Conservation (phyloP, 345 rosid species). For the Citropsis articulata region DNA sequence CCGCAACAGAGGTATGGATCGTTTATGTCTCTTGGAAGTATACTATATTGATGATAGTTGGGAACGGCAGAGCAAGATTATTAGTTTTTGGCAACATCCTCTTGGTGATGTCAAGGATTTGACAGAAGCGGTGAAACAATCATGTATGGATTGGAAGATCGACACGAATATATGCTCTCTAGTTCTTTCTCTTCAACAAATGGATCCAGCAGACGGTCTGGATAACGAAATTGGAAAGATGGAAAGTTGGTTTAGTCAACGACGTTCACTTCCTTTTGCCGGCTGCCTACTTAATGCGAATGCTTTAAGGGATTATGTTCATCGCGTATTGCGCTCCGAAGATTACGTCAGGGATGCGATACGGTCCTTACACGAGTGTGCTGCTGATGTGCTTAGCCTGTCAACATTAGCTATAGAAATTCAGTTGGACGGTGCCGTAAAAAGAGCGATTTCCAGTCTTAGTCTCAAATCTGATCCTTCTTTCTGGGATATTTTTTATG, state of each 20-base stretch:
- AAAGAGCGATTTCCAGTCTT: rapidly evolving
- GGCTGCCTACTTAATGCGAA: rapidly evolving
- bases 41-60: conserved; percentile 1
- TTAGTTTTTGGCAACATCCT: rapidly evolving
- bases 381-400: no score
- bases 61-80: background rate
- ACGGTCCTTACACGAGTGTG: no score
- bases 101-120: rapidly evolving
- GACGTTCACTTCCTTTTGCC: background rate
- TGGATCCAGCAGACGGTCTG: no score
- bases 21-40: background rate
- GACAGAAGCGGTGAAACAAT: no score
- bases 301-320: rapidly evolving
- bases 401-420: no score
- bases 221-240: background rate
- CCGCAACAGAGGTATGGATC: rapidly evolving
- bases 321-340: rapidly evolving
- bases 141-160: background rate
- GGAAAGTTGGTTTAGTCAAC: background rate
- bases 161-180: background rate
- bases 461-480: rapidly evolving
- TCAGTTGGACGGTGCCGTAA: no score
- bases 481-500: rapidly evolving
- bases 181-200: rapidly evolving
- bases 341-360: no score